phyloP scores from a whole-genome alignment of 306 rosid genomes.

The Boehmeria nivea region DNA sequence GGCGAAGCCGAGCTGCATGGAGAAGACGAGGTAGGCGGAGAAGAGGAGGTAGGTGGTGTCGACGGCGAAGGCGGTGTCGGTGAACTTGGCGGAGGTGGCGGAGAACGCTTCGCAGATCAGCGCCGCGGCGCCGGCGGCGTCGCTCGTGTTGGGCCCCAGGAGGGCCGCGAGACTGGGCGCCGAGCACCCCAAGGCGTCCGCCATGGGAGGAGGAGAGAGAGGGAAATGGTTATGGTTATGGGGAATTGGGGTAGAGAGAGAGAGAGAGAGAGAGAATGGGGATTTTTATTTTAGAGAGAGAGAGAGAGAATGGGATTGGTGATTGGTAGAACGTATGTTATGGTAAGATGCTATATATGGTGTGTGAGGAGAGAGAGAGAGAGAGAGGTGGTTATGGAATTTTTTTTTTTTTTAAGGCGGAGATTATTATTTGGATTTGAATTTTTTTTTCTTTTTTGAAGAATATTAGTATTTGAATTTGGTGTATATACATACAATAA shows the following conservation, averaged over 20 bases:
- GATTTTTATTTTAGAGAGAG: not conserved
- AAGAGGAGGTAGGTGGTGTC: conserved; percentile 81
- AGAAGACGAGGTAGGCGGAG: conserved; percentile 94
- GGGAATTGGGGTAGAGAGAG: not conserved
- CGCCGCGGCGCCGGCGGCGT: conserved; percentile 48
- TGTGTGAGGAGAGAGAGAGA: too few species aligned
- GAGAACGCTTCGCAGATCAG: conserved; percentile 49
- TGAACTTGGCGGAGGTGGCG: conserved; percentile 26
- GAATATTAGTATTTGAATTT: too few species aligned
- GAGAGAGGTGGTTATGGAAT: too few species aligned
- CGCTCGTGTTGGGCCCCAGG: conserved; percentile 56
- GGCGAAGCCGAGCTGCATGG: conserved; percentile 97
- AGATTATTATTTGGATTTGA: too few species aligned
- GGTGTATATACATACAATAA: too few species aligned
- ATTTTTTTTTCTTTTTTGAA: too few species aligned
- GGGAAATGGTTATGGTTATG: too few species aligned
- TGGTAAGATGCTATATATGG: too few species aligned
- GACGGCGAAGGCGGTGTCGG: conserved; percentile 48
- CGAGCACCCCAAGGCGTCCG: conserved; percentile 24
- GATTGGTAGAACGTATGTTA: too few species aligned
- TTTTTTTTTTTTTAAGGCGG: too few species aligned
- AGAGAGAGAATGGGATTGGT: too few species aligned
- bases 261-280: not conserved
- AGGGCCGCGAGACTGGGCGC: conserved; percentile 30
- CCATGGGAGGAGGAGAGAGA: conserved; percentile 24